Base-by-base conservation (phyloP, 768 basidiomycete genomes). In the Lentinus brumalis region DNA sequence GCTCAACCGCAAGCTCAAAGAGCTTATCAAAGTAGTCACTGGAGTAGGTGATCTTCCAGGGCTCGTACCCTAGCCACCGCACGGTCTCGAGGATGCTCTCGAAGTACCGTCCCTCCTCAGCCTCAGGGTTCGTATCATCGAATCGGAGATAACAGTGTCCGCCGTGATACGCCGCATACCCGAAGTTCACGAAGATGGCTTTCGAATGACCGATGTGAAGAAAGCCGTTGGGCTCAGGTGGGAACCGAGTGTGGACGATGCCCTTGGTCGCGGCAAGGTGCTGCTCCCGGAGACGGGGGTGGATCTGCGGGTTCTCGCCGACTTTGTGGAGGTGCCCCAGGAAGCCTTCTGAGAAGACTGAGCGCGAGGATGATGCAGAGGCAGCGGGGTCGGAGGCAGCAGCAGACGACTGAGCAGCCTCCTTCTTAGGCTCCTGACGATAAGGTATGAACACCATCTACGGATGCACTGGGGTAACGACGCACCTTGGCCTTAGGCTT, bases 1-100 rank as follows among this genome's bases (percentile, higher is more conserved):
- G 77, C 70, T 96, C 89, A 16, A 92, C 82, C 1, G 96, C 97
- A 32, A 98, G 81, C 6, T 88, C 88, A 67, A 94, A 91, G 26
- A 99, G 78, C 69, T 87, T 78, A 57, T 89, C 83, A 73, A 99
- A 99, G 76, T 99, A 92, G 75, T 98, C 96, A 71, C 94, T 97
- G 50, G 96, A 98, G 76, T 98, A 98, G 4, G 97, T 98, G 80
- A 99, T 95, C 75, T 93, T 93, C 92, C 92, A 98, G 4, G 97
- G 97, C 73, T 98, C 96, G 69, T 86, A 99, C 1, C 97, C 97
- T 18, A 99, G 81, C 97, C 97, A 99, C 64, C 96, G 83, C 39
- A 98, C 84, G 69, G 89, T 93, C 76, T 98, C 96, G 70, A 98
- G 77, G 58, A 98, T 98, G 61, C 92, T 96, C 73, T 96, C 96